Base-by-base conservation (phyloP, 225 moss, liverwort and hornwort species). In the Pseudisothecium myosuroides region DNA sequence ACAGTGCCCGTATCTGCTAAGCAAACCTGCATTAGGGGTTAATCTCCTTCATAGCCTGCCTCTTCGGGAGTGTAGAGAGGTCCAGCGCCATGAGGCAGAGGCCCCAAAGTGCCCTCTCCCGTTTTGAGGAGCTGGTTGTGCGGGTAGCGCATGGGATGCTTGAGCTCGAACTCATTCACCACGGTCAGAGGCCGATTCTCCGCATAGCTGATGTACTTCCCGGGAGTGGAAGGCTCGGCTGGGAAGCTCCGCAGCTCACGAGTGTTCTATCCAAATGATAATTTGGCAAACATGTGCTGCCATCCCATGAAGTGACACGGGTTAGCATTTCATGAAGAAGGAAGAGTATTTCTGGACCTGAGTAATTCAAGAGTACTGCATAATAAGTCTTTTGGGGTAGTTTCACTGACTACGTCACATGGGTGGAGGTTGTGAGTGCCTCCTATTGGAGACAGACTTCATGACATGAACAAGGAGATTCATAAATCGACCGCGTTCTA, bases 241-340 rank as follows among this genome's bases (percentile, higher is more conserved):
- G 87, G 93, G 85, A 82, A 90, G 5, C 79, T 76, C 50, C 82
- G 37, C 11, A 93, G 89, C 81, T 93, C 88, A 1, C 92, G 89
- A 17, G 94, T 90, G 21, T 34, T 72, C 28, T 87, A 87, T 1
- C 93, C 93, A 7, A 88, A 93, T 0, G 93, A 81, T n/a, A n/a
- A n/a, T 58, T 62, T 90, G 1, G 83, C 93, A 61, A 90, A 94
- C 62, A 94, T 41, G 41, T 92, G 90, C 94, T 94, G 93, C 80
- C 56, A 68, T 74, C 32, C 29, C 79, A 54, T 10, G 43, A 8
- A 34, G 28, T 11, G 18, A 39, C 58, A 80, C 7, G 58, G 12
- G 28, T 80, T 39, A 80, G 58, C 6, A 39, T 79, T 56, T 27
- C 10, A 17, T 56, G 37, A n/a, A 56, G 24, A 23, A n/a, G 16